Evolutionary conservation across 495 filamentous ascomycete genomes (phyloP).

Genomic region (Hyaloscypha finlandica): DNA sequence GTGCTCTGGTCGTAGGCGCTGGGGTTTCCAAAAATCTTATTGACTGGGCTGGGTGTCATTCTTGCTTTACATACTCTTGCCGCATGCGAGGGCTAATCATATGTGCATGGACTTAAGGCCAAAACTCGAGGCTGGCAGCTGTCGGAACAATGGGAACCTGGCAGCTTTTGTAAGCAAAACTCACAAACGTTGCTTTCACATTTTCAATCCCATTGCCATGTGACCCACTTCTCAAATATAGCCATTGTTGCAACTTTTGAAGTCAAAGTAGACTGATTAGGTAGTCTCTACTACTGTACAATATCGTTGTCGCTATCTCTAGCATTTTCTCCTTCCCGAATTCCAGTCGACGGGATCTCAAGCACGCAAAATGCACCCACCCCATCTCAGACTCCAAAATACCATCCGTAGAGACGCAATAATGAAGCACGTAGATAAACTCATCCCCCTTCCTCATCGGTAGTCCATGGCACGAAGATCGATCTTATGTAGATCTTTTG

Average conservation of each 20-base stretch:
- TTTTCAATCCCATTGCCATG: neutral
- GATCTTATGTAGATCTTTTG: constrained; percentile 67
- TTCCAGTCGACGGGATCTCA: neutral
- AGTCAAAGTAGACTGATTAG: constrained; percentile 10
- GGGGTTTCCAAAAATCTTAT: neutral
- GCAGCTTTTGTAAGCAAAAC: neutral
- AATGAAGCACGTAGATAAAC: neutral
- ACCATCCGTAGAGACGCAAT: constrained; percentile 17
- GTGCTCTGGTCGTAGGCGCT: neutral
- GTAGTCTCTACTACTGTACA: constrained; percentile 12
- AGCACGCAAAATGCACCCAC: neutral
- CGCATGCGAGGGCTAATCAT: neutral
- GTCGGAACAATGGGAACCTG: neutral
- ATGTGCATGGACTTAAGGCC: neutral
- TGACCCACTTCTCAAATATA: neutral
- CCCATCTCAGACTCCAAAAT: constrained; percentile 22
- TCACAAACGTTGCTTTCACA: neutral
- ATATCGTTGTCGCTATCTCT: constrained; percentile 3
- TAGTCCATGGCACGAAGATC: constrained; percentile 39
- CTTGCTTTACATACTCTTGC: neutral
- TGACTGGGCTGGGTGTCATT: neutral
- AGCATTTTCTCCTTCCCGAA: neutral
- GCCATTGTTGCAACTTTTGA: neutral
- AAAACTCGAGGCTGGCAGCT: neutral
- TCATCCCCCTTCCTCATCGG: constrained; percentile 13